Evolutionary conservation across 345 rosid genomes (phyloP), one percentile per base, ranked within the genome.

Genomic region (Eucalyptus sp.): DNA sequence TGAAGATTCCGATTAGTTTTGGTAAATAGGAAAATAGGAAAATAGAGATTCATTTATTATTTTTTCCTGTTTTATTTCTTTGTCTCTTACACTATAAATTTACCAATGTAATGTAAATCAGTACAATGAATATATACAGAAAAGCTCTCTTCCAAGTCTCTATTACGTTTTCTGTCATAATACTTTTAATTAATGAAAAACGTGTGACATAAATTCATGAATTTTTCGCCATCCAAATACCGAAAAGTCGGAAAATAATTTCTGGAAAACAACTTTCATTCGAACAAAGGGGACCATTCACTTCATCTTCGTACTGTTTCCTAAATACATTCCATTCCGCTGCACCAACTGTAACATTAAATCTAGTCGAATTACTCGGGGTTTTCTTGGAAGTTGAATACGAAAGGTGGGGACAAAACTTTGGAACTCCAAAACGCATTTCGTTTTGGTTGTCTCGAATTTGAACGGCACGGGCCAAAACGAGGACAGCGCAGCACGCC

Each of bases 191-290:
- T 4, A 7, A 31, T 15, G 20, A 15, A n/a, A 7, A 15, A 31
- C 2, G 3, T 4, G 4, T 66, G 33, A 5, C 1, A n/a, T 15
- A 8, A 66, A n/a, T n/a, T 66, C 58, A 7, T 52, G 58, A 66
- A n/a, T n/a, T 14, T 15, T 64, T n/a, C 0, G 10, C 9, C 2
- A 3, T 68, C 1, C 46, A 37, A 3, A 1, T 5, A 18, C 5
- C 2, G 0, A 3, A 18, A 71, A 18, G 14, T 71, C 4, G 8
- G 2, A 71, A 71, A 37, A 71, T 18, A 33, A 33, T 33, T 71
- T 71, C 1, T 9, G 24, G 2, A 9, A 33, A 71, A 71, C 7
- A 71, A 33, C 22, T 71, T 64, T 33, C 46, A 3, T 71, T 33
- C 4, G 1, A 7, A 33, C 12, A 17, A 15, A 33, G 2, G 7